Conservation (phyloP, 495 filamentous ascomycete species). For the Aspergillus bertholletiae region DNA sequence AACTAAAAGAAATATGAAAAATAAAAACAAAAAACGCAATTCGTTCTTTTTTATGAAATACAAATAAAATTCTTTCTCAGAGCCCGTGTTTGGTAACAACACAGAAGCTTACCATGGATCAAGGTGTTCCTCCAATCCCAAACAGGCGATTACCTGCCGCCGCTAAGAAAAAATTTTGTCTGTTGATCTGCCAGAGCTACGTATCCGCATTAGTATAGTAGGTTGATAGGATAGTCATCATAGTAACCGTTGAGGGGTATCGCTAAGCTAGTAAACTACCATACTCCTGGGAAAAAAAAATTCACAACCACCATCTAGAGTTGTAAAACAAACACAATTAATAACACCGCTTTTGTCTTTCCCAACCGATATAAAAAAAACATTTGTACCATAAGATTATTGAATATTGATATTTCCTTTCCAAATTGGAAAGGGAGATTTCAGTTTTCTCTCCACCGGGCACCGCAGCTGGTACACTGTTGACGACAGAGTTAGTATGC, state of each 20-base stretch:
- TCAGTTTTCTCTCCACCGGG: constrained; percentile 46
- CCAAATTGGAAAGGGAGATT: background rate
- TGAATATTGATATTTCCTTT: background rate
- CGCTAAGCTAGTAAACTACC: constrained; percentile 7
- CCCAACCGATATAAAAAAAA: background rate
- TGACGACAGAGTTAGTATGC: constrained; percentile 26
- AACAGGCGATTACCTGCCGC: constrained; percentile 8
- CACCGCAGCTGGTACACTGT: constrained; percentile 43
- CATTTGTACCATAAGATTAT: background rate
- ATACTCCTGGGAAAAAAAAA: background rate
- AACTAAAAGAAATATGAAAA: background rate
- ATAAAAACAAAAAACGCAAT: constrained; percentile 1
- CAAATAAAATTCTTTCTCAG: too few species aligned
- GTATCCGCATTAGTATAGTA: background rate
- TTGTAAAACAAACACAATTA: background rate
- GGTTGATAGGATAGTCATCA: background rate
- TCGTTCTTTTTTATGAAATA: too few species aligned
- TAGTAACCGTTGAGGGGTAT: constrained; percentile 10
- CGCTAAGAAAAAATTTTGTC: constrained; percentile 10
- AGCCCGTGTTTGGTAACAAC: constrained; percentile 2
- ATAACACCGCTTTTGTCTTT: background rate
- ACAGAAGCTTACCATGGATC: constrained; percentile 19
- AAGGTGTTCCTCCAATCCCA: constrained; percentile 16
- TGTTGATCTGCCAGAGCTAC: background rate
- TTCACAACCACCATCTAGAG: background rate